Evolutionary conservation across 2,329 filamentous ascomycete species (phyloP).

Genomic region (Pestalotiopsis sp.): DNA sequence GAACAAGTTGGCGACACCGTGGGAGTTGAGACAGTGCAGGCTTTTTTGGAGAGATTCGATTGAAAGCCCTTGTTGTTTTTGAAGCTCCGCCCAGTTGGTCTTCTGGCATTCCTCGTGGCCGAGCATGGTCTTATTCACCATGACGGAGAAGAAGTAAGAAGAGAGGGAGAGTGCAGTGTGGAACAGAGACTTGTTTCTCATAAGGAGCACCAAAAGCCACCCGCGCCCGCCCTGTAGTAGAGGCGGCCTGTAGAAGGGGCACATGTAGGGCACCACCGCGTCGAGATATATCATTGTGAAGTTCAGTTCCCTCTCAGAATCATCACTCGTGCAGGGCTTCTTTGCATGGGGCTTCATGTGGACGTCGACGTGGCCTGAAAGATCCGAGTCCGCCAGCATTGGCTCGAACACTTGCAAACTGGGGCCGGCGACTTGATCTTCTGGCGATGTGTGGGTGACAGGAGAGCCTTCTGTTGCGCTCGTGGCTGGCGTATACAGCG

Average conservation of each 20-base stretch:
- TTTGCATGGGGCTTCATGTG: not conserved
- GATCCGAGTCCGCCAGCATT: not conserved
- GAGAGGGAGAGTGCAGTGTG: conserved; percentile 60
- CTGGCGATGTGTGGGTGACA: not conserved
- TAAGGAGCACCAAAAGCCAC: conserved; percentile 62
- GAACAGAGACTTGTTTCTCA: conserved; percentile 60
- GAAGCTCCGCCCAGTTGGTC: conserved; percentile 41
- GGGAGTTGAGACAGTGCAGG: conserved; percentile 36
- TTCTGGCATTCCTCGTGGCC: conserved; percentile 37
- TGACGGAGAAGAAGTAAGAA: conserved; percentile 58
- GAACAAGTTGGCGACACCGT: conserved; percentile 32
- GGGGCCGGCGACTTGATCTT: not conserved
- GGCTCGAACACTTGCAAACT: conserved; percentile 2
- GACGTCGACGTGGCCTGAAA: not conserved
- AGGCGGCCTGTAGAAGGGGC: conserved; percentile 63
- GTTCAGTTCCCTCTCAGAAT: conserved; percentile 26
- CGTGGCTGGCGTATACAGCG: conserved; percentile 13
- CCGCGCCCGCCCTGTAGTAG: conserved; percentile 59
- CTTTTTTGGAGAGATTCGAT: conserved; percentile 47
- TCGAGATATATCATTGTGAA: conserved; percentile 64
- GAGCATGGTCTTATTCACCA: conserved; percentile 37
- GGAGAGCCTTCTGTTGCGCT: conserved; percentile 6
- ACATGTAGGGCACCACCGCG: conserved; percentile 64
- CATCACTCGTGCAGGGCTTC: not conserved
- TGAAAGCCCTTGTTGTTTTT: conserved; percentile 47